Conservation (phyloP, 108 stramenopile genomes). For the Pseudonitzschia multiseries region DNA sequence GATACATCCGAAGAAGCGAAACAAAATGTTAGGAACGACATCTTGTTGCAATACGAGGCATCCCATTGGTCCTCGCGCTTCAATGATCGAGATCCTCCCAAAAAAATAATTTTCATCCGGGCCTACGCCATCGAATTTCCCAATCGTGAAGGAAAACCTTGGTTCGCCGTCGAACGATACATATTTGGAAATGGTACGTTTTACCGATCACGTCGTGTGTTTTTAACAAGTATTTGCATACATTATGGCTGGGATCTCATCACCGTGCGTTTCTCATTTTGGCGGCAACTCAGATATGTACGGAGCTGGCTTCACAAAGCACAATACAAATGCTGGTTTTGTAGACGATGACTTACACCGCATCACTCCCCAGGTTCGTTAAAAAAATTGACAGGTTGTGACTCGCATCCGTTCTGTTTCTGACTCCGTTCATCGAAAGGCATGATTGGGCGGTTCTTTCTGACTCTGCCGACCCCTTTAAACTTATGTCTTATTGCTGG, state of each 20-base stretch:
- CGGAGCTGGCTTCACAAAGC: slow-evolving; percentile 78
- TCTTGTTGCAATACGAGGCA: slow-evolving; percentile 80
- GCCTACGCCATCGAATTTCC: slow-evolving; percentile 81
- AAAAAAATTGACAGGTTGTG: neutral
- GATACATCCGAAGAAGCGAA: slow-evolving; percentile 60
- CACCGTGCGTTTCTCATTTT: neutral
- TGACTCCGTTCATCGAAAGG: too few species aligned
- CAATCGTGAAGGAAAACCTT: slow-evolving; percentile 58
- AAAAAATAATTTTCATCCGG: slow-evolving; percentile 72
- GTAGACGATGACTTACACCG: slow-evolving; percentile 70
- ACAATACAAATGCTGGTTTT: slow-evolving; percentile 83
- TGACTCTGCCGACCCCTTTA: neutral
- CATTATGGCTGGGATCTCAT: neutral
- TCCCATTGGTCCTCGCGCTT: slow-evolving; percentile 68
- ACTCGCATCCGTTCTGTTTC: neutral
- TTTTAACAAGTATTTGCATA: neutral
- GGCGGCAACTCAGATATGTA: slow-evolving; percentile 37
- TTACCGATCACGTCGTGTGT: neutral
- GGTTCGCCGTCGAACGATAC: slow-evolving; percentile 82
- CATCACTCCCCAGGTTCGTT: slow-evolving; percentile 61
- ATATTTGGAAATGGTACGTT: slow-evolving; percentile 53
- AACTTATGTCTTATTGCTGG: too few species aligned
- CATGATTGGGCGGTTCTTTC: neutral
- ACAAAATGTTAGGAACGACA: slow-evolving; percentile 65
- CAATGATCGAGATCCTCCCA: slow-evolving; percentile 64